phyloP scores from a whole-genome alignment of 352 stramenopile species.

The Sclerospora graminicola region DNA sequence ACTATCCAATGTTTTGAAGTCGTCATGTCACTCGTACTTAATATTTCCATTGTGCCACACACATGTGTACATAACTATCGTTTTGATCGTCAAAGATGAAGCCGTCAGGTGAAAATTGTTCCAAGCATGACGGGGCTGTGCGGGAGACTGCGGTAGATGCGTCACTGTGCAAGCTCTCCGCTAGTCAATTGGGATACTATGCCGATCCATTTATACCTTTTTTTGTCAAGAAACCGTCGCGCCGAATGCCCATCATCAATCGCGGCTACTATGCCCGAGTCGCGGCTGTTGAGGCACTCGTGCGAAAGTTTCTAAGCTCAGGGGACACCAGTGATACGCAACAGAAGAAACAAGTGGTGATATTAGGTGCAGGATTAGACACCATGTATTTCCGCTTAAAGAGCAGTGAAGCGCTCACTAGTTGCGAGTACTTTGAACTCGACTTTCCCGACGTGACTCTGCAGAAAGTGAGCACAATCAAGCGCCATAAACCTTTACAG shows the following conservation, averaged over 20 bases:
- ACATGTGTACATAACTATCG: too few species aligned
- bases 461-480: conserved; percentile 74
- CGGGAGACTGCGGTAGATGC: conserved; percentile 76
- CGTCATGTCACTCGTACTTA: too few species aligned
- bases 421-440: conserved; percentile 78
- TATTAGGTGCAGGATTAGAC: conserved; percentile 71
- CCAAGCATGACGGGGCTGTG: conserved; percentile 57
- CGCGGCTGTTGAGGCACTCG: conserved; percentile 51
- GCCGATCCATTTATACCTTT: conserved; percentile 65
- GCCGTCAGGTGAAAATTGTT: neutral
- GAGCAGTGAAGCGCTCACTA: conserved; percentile 15
- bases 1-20: too few species aligned
- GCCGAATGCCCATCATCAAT: conserved; percentile 85
- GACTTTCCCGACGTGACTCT: conserved; percentile 75
- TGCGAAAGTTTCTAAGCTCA: conserved; percentile 49
- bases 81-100: neutral
- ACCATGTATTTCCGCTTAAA: conserved; percentile 81
- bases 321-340: neutral
- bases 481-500: conserved; percentile 48
- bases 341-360: conserved; percentile 62
- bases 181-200: conserved; percentile 64
- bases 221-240: conserved; percentile 76
- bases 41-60: neutral
- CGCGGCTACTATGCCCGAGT: conserved; percentile 84
- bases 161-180: conserved; percentile 82